Percentiles rank a stretch among this genome's conserved stretches.
Conservation (phyloP, 371 early-diverging fungal genomes). For the Dipsacomyces acuminosporus region DNA sequence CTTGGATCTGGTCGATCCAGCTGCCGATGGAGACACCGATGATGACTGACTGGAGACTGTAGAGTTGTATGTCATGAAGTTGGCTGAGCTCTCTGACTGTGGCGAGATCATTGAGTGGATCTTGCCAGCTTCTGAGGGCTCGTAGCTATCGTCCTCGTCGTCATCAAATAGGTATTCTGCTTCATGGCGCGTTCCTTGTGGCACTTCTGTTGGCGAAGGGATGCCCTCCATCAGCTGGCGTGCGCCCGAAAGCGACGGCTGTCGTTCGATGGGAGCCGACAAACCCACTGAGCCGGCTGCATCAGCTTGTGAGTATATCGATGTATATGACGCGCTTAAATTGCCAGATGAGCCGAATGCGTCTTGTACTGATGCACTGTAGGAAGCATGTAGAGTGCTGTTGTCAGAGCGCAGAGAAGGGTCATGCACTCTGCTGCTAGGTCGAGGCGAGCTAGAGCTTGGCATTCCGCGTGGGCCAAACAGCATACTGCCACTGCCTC, state of each 20-base stretch:
- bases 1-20: slow-evolving; percentile 19
- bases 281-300: slow-evolving; percentile 9
- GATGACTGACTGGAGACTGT: slow-evolving; percentile 35
- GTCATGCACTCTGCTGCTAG: slow-evolving; percentile 27
- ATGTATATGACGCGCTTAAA: slow-evolving; percentile 18
- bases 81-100: slow-evolving; percentile 31
- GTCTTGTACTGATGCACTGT: slow-evolving; percentile 5
- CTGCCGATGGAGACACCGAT: background rate
- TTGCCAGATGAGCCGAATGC: slow-evolving; percentile 3
- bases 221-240: slow-evolving; percentile 43
- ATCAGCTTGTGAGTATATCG: slow-evolving; percentile 36
- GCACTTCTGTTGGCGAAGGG: slow-evolving; percentile 30
- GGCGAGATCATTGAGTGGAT: slow-evolving; percentile 39
- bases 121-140: slow-evolving; percentile 14
- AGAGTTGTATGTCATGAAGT: slow-evolving; percentile 26
- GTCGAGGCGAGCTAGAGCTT: slow-evolving; percentile 6
- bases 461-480: slow-evolving; percentile 48
- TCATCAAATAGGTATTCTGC: slow-evolving; percentile 43
- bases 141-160: slow-evolving; percentile 7
- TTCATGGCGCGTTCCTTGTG: slow-evolving; percentile 17
- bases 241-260: slow-evolving; percentile 38
- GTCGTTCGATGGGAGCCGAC: slow-evolving; percentile 19
- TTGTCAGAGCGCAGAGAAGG: slow-evolving; percentile 9
- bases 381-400: slow-evolving; percentile 16
- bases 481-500: slow-evolving; percentile 41